Evolutionary conservation across 148 eudicot genomes (phyloP).

Genomic region (Nepenthes gracilis): DNA sequence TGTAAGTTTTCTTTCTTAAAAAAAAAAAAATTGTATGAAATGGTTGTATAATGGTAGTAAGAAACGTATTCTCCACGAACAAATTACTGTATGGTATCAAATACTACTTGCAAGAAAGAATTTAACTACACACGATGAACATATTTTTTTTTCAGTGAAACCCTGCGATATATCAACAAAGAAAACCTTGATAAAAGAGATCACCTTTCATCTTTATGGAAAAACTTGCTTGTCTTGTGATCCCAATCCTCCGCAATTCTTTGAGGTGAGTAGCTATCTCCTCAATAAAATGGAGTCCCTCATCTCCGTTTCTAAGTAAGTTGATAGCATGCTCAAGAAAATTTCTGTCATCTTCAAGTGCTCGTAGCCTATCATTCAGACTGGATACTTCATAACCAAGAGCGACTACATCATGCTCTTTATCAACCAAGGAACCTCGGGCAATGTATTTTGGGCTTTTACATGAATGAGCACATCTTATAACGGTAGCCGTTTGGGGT

Average conservation of each 20-base stretch:
- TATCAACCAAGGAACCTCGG: conserved; percentile 6
- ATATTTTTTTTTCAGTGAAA: neutral
- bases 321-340: conserved; percentile 30
- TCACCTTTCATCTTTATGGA: conserved; percentile 1
- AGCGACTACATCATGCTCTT: conserved; percentile 23
- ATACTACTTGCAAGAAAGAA: conserved; percentile 41
- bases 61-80: no score
- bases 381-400: conserved; percentile 29
- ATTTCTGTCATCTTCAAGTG: conserved; percentile 37
- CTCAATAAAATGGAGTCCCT: conserved; percentile 24
- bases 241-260: conserved; percentile 31
- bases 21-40: no score
- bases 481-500: conserved; percentile 3
- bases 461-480: conserved; percentile 13
- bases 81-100: no score
- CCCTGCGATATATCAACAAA: no score
- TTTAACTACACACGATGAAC: conserved; percentile 71
- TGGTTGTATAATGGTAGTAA: no score
- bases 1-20: no score
- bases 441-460: conserved; percentile 11
- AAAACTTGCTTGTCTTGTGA: conserved; percentile 17
- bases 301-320: conserved; percentile 29
- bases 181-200: neutral
- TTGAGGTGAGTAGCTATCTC: conserved; percentile 42
- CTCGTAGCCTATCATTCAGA: conserved; percentile 32